Evolutionary conservation across 2,329 filamentous ascomycete genomes (phyloP).

Genomic region (Penicillium sp.): DNA sequence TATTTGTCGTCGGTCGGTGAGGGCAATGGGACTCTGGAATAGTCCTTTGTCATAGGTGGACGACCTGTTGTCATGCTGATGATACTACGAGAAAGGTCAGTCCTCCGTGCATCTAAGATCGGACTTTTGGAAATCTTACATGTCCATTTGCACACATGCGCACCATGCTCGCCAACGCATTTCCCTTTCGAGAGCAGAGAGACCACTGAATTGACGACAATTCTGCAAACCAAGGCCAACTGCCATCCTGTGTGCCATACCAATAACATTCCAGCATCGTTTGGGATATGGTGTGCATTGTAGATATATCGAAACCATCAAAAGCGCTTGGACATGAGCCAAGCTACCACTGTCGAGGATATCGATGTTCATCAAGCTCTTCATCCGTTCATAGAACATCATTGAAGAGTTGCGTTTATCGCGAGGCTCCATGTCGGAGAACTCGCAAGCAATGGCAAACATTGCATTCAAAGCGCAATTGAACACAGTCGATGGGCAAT

Average conservation of each 20-base stretch:
- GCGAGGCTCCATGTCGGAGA: neutral
- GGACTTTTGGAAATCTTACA: neutral
- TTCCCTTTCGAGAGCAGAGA: slow-evolving; percentile 1
- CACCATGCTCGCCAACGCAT: slow-evolving; percentile 10
- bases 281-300: slow-evolving; percentile 5
- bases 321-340: slow-evolving; percentile 9
- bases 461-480: slow-evolving; percentile 9
- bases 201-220: neutral
- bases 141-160: slow-evolving; percentile 11
- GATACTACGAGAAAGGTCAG: neutral
- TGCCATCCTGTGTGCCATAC: slow-evolving; percentile 7
- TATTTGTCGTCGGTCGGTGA: neutral
- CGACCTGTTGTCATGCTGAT: slow-evolving; percentile 3
- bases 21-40: neutral
- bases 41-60: neutral
- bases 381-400: slow-evolving; percentile 12
- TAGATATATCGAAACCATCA: slow-evolving; percentile 8
- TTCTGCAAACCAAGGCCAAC: slow-evolving; percentile 8
- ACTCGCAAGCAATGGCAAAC: slow-evolving; percentile 4
- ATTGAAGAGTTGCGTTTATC: neutral
- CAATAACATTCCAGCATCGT: slow-evolving; percentile 10
- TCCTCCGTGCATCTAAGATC: neutral
- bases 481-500: slow-evolving; percentile 1
- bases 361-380: slow-evolving; percentile 8
- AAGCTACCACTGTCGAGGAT: slow-evolving; percentile 14